These are phyloP conservation scores for Eremochloa ophiuroides DNA, from an alignment of 176 grass and related monocot species.

Conservation along the genomic window DNA sequence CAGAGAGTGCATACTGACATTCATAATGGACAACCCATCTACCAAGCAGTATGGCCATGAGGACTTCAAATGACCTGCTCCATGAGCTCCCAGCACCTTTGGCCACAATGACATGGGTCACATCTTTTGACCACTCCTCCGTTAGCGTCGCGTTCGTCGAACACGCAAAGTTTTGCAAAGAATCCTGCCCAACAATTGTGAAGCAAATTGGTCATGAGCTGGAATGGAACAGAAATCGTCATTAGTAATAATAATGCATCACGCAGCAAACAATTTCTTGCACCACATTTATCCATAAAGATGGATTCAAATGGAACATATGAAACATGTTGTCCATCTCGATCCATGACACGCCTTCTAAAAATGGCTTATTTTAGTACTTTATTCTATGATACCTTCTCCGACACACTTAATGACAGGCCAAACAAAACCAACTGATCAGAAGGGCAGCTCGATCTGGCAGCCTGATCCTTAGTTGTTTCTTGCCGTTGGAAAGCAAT, in stretches of 20 bases:
- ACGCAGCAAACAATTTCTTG: not conserved
- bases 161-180: constrained; percentile 26
- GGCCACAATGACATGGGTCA: constrained; percentile 51
- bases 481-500: not conserved
- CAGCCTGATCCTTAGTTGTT: not conserved
- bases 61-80: constrained; percentile 32
- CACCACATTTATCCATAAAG: not conserved
- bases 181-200: constrained; percentile 21
- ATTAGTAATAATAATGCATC: constrained; percentile 17
- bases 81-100: not conserved
- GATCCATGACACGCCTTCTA: not conserved
- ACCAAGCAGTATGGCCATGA: constrained; percentile 38
- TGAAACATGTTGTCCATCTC: not conserved
- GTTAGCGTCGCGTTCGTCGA: not conserved
- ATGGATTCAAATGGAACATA: not conserved
- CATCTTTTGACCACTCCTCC: constrained; percentile 29
- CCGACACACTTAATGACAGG: constrained; percentile 23
- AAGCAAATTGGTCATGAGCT: not conserved
- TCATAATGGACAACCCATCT: constrained; percentile 34
- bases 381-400: constrained; percentile 32
- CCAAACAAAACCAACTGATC: constrained; percentile 34
- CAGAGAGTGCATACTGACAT: constrained; percentile 28
- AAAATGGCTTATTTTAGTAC: not conserved
- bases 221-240: not conserved
- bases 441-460: not conserved